Evolutionary conservation across 495 filamentous ascomycete species (phyloP), one percentile per base, ranked within the genome.

Genomic region (Apodospora peruviana): DNA sequence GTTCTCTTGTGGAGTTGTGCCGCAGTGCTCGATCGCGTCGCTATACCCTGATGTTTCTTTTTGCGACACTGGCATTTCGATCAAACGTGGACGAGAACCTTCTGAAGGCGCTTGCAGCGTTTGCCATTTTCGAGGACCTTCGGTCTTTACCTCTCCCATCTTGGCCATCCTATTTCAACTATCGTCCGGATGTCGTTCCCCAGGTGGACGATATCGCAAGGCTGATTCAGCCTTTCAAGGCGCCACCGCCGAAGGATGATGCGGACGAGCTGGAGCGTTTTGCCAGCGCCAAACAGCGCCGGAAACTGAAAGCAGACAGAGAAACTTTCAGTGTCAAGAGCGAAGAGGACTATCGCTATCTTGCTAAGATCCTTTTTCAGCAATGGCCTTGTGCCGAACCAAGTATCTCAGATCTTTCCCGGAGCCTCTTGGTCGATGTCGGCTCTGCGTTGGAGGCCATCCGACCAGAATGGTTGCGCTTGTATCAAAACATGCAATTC

Each of bases 401-500:
- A 3, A 29, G 55, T 9, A 9, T 60, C 3, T 55, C 47, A 5
- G 40, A 32, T 20, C 48, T 55, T n/a, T 25, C 14, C 27, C 20
- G 23, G 19, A 25, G 40, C 17, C 39, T 53, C 3, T 47, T 66
- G 29, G 40, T 81, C 8, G 50, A 78, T 46, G 21, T 57, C 27
- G 43, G 43, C 2, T 17, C 48, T 3, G 72, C 74, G 0, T 18
- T 78, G n/a, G 53, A 71, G 3, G 51, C 46, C 2, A 55, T 81
- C 17, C 27, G 47, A 8, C 62, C 67, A 2, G 77, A 81, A 47
- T 83, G 79, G 79, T 32, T 53, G 24, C 68, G 75, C 0, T 50
- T 74, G 24, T 68, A 60, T 23, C 57, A 64, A 12, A 82, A 82
- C 45, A 39, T 62, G 9, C 62, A 73, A 40, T 53, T 83, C 1